Evolutionary conservation across 192 early-diverging fungal genomes (phyloP).

Genomic region (Gigaspora rosea): DNA sequence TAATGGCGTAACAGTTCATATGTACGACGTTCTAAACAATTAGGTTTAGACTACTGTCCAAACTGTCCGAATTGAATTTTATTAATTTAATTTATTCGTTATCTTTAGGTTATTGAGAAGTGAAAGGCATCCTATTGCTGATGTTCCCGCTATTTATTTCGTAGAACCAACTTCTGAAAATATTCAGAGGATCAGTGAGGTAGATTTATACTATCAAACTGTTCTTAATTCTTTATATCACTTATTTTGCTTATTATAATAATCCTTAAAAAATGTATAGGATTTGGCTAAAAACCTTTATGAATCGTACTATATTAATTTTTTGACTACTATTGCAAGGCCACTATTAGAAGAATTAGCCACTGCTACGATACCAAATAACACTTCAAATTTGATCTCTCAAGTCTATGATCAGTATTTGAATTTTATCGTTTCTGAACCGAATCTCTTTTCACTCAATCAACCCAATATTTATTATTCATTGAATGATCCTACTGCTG

Average conservation of each 20-base stretch:
- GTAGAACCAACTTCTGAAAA: slow-evolving; percentile 87
- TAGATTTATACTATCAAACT: slow-evolving; percentile 33
- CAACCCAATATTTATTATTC: slow-evolving; percentile 76
- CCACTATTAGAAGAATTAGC: slow-evolving; percentile 93
- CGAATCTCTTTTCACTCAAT: slow-evolving; percentile 90
- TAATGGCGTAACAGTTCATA: slow-evolving; percentile 96
- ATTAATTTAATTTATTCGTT: not conserved
- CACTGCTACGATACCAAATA: slow-evolving; percentile 70
- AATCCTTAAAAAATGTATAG: slow-evolving; percentile 40
- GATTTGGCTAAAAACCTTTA: slow-evolving; percentile 90
- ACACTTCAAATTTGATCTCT: slow-evolving; percentile 77
- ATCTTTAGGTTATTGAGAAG: slow-evolving; percentile 70
- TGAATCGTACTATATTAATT: slow-evolving; percentile 96
- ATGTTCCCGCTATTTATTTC: slow-evolving; percentile 98
- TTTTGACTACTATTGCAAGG: slow-evolving; percentile 83
- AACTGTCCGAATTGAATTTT: not conserved
- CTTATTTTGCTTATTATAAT: not conserved
- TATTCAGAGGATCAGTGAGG: slow-evolving; percentile 77
- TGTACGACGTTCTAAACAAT: slow-evolving; percentile 55
- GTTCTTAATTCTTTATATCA: not conserved
- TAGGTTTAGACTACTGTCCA: not conserved
- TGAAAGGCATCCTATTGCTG: slow-evolving; percentile 86
- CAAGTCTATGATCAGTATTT: slow-evolving; percentile 98
- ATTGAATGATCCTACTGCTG: slow-evolving; percentile 81
- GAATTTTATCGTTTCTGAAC: slow-evolving; percentile 90